Evolutionary conservation across 2,329 filamentous ascomycete genomes (phyloP).

Genomic region (Pochonia chlamydosporia): DNA sequence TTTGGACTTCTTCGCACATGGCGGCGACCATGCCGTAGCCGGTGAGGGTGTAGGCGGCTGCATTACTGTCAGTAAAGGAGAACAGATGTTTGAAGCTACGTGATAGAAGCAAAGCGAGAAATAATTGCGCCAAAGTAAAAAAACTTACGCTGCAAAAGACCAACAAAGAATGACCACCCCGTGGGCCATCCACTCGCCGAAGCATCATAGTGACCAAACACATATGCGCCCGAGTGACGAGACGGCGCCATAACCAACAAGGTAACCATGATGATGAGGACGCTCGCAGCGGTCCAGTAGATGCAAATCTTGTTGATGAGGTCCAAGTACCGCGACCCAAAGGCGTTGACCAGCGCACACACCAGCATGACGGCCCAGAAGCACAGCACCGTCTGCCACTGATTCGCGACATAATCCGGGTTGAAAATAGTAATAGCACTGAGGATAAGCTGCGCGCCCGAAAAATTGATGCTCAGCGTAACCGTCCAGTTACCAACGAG

Average conservation of each 20-base stretch:
- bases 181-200: constrained; percentile 62
- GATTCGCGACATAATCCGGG: constrained; percentile 49
- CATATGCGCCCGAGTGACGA: constrained; percentile 58
- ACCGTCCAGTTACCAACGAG: constrained; percentile 67
- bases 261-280: constrained; percentile 64
- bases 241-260: constrained; percentile 59
- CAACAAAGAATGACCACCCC: constrained; percentile 54
- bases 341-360: constrained; percentile 63
- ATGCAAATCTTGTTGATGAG: constrained; percentile 66
- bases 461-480: constrained; percentile 64
- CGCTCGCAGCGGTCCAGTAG: constrained; percentile 66
- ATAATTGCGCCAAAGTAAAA: background rate
- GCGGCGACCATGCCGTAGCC: constrained; percentile 48
- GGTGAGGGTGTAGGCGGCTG: constrained; percentile 33
- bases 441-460: constrained; percentile 63
- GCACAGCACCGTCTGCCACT: constrained; percentile 71
- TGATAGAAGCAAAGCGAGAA: constrained; percentile 16
- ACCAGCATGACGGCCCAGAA: constrained; percentile 62
- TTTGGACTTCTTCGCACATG: constrained; percentile 57
- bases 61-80: no score
- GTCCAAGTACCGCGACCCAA: constrained; percentile 53
- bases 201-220: constrained; percentile 65
- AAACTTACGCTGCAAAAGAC: constrained; percentile 41
- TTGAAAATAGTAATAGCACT: constrained; percentile 63
- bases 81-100: no score